Evolutionary conservation across 345 rosid genomes (phyloP), one percentile per base, ranked within the genome.

Genomic region (Abelmoschus esculentus): DNA sequence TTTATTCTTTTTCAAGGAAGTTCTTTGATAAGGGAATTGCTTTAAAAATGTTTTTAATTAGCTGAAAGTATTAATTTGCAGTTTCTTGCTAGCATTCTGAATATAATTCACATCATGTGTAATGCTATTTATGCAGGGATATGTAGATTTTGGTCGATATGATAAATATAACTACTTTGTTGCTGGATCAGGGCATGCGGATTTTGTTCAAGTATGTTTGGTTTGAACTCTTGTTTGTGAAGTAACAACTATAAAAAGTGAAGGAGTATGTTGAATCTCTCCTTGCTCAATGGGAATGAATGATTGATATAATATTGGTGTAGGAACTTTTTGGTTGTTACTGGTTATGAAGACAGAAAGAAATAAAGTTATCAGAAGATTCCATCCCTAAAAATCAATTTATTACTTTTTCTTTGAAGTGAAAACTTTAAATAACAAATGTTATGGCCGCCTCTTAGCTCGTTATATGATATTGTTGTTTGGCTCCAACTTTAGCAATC

Each of bases 61-160:
- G 46, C 49, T 71, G 26, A 32, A 31, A 34, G 7, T 18, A 71
- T 49, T 12, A 22, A 19, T 62, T 62, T 61, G 61, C 58, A 53
- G 3, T 62, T 49, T 50, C 58, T 19, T 66, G 54, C 56, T 29
- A 3, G 58, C 50, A 22, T 50, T 58, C 22, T 62, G 44, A 31
- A 11, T 38, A 28, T 44, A 29, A 46, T 52, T 44, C 59, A 44
- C 7, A 12, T 29, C 26, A 40, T 5, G 8, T 18, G 0, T 47
- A 62, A 17, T 44, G 58, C 61, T 65, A 13, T 60, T 46, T 75
- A 32, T 85, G 82, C 91, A 95, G 97, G 97, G 99, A 66, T 95
- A 89, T 82, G 81, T 91, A 69, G 87, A 81, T 79, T 95, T 86
- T 79, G 97, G 96, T 40, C 66, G 84, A 74, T 95, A 82, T 79